Evolutionary conservation across 306 rosid genomes (phyloP).

Genomic region (Cyclanthera cordifolia): DNA sequence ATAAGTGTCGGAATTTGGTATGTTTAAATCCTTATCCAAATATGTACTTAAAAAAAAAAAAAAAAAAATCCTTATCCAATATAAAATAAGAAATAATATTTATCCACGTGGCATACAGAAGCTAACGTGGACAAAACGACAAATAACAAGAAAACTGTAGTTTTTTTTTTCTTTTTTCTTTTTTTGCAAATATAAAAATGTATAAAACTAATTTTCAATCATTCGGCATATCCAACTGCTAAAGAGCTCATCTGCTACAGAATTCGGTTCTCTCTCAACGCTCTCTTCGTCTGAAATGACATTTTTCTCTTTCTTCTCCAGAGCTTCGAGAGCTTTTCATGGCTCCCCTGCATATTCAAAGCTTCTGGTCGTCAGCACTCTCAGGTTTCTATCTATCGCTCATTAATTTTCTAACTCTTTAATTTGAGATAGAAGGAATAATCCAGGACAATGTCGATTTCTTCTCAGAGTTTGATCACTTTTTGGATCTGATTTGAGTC

Average conservation of each 20-base stretch:
- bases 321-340: conserved; percentile 39
- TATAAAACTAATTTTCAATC: background rate
- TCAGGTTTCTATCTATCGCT: conserved; percentile 34
- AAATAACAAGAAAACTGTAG: background rate
- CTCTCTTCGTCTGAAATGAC: conserved; percentile 26
- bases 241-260: background rate
- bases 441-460: background rate
- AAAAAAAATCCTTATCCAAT: background rate
- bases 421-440: background rate
- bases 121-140: background rate
- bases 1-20: too few relatives aligned
- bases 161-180: background rate
- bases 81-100: background rate
- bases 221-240: background rate
- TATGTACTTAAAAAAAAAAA: too few relatives aligned
- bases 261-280: background rate
- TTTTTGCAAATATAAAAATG: background rate
- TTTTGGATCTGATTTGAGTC: background rate
- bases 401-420: background rate
- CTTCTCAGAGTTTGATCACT: background rate
- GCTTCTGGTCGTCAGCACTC: conserved; percentile 51
- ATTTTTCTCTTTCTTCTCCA: conserved; percentile 40
- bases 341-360: conserved; percentile 33
- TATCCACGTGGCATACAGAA: background rate
- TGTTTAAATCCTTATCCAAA: background rate